Evolutionary conservation across 2,329 filamentous ascomycete species (phyloP).

Genomic region (Aspergillus sp.): DNA sequence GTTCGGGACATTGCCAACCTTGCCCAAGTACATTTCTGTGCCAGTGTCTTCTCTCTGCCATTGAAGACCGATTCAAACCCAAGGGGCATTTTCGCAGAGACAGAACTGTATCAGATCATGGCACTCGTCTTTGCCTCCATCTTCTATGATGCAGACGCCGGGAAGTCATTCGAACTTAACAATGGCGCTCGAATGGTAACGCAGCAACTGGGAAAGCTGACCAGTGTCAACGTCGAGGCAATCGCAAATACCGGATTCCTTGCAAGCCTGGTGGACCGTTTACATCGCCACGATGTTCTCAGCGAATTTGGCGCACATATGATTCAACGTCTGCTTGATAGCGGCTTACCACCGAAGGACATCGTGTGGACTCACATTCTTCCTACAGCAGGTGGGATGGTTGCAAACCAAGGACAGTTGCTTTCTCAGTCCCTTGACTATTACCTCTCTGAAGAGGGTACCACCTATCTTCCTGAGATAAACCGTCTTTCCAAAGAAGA

Average conservation of each 20-base stretch:
- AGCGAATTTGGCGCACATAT: slow-evolving; percentile 49
- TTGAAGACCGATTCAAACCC: slow-evolving; percentile 47
- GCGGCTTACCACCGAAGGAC: slow-evolving; percentile 39
- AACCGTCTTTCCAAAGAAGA: slow-evolving; percentile 40
- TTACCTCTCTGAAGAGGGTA: slow-evolving; percentile 45
- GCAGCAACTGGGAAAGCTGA: slow-evolving; percentile 43
- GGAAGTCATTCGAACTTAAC: slow-evolving; percentile 45
- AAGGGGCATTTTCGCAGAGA: slow-evolving; percentile 45
- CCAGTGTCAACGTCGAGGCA: slow-evolving; percentile 42
- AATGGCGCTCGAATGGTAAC: slow-evolving; percentile 42
- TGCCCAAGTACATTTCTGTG: slow-evolving; percentile 47
- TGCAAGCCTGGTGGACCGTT: slow-evolving; percentile 31
- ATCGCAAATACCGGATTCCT: slow-evolving; percentile 37
- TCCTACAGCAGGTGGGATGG: slow-evolving; percentile 49
- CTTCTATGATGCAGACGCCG: slow-evolving; percentile 49
- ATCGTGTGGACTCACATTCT: slow-evolving; percentile 52
- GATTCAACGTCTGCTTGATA: slow-evolving; percentile 45
- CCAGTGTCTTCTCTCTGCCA: slow-evolving; percentile 48
- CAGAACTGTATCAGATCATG: slow-evolving; percentile 48
- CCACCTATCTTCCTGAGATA: slow-evolving; percentile 41
- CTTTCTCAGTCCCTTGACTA: slow-evolving; percentile 52
- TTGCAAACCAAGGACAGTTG: slow-evolving; percentile 50
- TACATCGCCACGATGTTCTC: slow-evolving; percentile 38
- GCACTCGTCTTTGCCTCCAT: slow-evolving; percentile 46
- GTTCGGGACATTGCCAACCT: slow-evolving; percentile 46